A percentile compares a stretch with the other conserved stretches of the same genome.
Conservation (phyloP, 306 rosid species). For the Hippophae tibetana region DNA sequence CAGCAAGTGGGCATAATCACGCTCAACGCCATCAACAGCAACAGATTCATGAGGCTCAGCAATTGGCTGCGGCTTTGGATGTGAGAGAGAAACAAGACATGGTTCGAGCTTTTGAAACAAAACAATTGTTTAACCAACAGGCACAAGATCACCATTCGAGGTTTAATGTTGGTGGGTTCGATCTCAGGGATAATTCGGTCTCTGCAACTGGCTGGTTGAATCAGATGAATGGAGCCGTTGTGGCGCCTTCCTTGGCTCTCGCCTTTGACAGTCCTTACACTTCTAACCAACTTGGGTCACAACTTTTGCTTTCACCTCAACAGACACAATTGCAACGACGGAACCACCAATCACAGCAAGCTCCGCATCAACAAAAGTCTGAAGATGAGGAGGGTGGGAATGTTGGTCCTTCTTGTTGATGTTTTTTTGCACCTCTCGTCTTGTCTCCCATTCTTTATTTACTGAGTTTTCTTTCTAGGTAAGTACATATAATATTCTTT, state of each 20-base stretch:
- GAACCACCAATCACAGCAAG: constrained; percentile 8
- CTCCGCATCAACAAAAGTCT: constrained; percentile 27
- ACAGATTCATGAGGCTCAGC: constrained; percentile 64
- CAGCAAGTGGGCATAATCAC: constrained; percentile 10
- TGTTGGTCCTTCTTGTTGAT: constrained; percentile 57
- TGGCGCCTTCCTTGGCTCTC: constrained; percentile 66
- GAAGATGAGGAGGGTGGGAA: constrained; percentile 49
- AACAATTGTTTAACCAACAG: constrained; percentile 16
- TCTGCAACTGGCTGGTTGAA: constrained; percentile 36
- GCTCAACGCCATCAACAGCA: constrained; percentile 24
- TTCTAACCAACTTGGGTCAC: constrained; percentile 42
- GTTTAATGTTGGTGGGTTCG: constrained; percentile 60
- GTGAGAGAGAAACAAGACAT: constrained; percentile 67
- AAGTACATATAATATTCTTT: constrained; percentile 9
- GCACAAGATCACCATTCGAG: constrained; percentile 35
- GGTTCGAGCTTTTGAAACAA: constrained; percentile 33
- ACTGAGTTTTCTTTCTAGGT: constrained; percentile 32
- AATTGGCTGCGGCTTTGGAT: constrained; percentile 46
- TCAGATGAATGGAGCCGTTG: constrained; percentile 29
- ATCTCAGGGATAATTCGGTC: constrained; percentile 29
- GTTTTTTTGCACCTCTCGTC: constrained; percentile 11
- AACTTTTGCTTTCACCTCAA: constrained; percentile 51
- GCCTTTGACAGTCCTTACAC: constrained; percentile 46
- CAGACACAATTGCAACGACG: constrained; percentile 28
- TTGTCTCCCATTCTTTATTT: constrained; percentile 8